phyloP scores from a whole-genome alignment of 2,329 filamentous ascomycete genomes.

The Penicillium sp. region DNA sequence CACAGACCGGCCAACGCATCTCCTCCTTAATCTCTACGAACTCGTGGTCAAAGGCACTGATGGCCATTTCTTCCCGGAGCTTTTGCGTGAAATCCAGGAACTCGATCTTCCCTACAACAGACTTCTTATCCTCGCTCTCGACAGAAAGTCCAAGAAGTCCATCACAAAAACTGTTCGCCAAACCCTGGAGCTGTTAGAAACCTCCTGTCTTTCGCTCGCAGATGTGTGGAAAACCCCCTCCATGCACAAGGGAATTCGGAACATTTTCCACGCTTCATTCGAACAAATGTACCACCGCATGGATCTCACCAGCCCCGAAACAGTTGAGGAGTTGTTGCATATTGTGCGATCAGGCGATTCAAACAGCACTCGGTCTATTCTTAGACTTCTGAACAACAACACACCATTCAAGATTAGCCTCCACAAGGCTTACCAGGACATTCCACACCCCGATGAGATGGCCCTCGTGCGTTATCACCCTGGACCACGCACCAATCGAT shows the following conservation, averaged over 20 bases:
- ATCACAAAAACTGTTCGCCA: constrained; percentile 25
- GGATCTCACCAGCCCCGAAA: constrained; percentile 37
- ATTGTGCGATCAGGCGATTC: constrained; percentile 34
- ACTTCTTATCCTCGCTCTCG: constrained; percentile 30
- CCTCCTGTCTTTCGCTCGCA: constrained; percentile 25
- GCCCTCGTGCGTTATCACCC: constrained; percentile 30
- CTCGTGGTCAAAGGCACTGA: constrained; percentile 11
- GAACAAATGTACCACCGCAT: constrained; percentile 34
- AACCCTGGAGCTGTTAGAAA: constrained; percentile 31
- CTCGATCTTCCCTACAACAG: constrained; percentile 34
- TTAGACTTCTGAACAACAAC: constrained; percentile 39
- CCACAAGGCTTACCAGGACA: constrained; percentile 31
- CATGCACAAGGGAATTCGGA: constrained; percentile 28
- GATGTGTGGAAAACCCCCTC: constrained; percentile 31
- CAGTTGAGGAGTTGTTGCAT: constrained; percentile 32
- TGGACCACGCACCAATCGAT: constrained; percentile 18
- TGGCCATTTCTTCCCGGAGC: constrained; percentile 27
- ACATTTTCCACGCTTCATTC: constrained; percentile 31
- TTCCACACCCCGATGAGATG: constrained; percentile 26
- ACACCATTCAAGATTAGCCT: constrained; percentile 42
- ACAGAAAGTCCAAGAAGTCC: constrained; percentile 27
- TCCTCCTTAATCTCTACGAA: constrained; percentile 34
- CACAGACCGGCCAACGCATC: constrained; percentile 23
- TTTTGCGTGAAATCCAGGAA: constrained; percentile 31
- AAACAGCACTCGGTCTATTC: constrained; percentile 28